Base-by-base conservation (phyloP, 306 rosid genomes). In the Vigna unguiculata region DNA sequence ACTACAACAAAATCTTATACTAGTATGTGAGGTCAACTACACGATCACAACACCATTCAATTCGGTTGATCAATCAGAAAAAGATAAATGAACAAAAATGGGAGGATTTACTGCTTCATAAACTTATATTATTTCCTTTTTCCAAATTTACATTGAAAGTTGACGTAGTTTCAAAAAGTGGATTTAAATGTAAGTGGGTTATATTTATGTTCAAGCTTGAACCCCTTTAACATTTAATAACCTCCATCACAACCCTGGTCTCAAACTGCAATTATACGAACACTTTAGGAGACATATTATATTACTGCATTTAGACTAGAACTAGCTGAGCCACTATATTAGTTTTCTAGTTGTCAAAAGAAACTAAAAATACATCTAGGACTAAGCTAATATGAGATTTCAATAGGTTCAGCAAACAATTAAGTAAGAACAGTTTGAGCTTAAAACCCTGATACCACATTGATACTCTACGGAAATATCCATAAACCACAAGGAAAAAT, bases 401-500 rank as follows among this genome's bases (percentile, higher is more conserved):
- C 71, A 34, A 72, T 20, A 38, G 62, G 22, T 77, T 62, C 45
- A 47, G 52, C 40, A 78, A 73, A 64, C 19, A n/a, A 41, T 51
- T 41, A 48, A 40, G 67, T 45, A 59, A 7, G 40, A 68, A 55
- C 21, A 7, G 10, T 71, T 63, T 62, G 13, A 38, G 78, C 59
- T 30, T 38, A 62, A 61, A 54, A 78, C 62, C 49, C 24, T 16
- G 36, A 63, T 20, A 63, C 24, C 52, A 64, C 53, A 57, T 20
- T 71, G 46, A 19, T 25, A 75, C 46, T 58, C 21, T 28, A 47
- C 59, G 57, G 41, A 32, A 16, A 74, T 40, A 69, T 69, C 77
- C 71, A 10, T 63, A 67, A 60, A 66, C 53, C 71, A 24, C 77
- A 68, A 73, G 66, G 65, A 80, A 78, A 52, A 30, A 52, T 9